These are phyloP conservation scores for Clathrus columnatus DNA, from an alignment of 768 basidiomycete genomes.

Conservation along the genomic window DNA sequence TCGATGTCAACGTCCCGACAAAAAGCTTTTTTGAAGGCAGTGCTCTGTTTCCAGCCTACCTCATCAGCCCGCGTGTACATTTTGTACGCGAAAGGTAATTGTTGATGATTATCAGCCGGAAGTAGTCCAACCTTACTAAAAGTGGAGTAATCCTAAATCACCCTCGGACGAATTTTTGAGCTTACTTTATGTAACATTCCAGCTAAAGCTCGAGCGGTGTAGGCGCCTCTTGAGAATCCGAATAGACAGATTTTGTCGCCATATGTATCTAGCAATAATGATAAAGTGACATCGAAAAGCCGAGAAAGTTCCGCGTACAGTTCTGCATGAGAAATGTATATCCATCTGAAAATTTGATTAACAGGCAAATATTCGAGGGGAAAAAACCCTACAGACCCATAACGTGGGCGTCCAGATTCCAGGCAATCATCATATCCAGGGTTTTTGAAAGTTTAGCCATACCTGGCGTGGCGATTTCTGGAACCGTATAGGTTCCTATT, in stretches of 20 bases:
- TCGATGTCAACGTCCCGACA: constrained; percentile 44
- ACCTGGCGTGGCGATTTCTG: constrained; percentile 51
- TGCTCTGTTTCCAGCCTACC: constrained; percentile 37
- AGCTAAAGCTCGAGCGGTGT: constrained; percentile 42
- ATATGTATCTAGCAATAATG: constrained; percentile 34
- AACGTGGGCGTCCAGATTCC: constrained; percentile 58
- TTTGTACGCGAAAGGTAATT: constrained; percentile 50
- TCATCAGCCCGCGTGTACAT: constrained; percentile 40
- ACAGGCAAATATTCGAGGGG: no score
- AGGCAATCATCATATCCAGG: constrained; percentile 52
- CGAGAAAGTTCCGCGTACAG: no score
- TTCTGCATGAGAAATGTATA: constrained; percentile 77
- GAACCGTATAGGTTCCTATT: constrained; percentile 63
- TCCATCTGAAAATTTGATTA: constrained; percentile 50
- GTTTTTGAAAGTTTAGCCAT: constrained; percentile 45
- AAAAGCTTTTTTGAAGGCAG: constrained; percentile 47
- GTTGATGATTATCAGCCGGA: constrained; percentile 27
- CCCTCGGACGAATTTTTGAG: background rate
- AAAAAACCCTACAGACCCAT: constrained; percentile 42
- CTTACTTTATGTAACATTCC: constrained; percentile 48
- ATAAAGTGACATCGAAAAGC: no score
- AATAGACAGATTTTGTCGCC: constrained; percentile 55
- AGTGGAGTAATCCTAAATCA: constrained; percentile 35
- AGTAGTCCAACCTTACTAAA: constrained; percentile 26
- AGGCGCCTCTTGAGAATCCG: constrained; percentile 58